Conservation (phyloP, 2,329 filamentous ascomycete species). For the Didymella keratinophila region DNA sequence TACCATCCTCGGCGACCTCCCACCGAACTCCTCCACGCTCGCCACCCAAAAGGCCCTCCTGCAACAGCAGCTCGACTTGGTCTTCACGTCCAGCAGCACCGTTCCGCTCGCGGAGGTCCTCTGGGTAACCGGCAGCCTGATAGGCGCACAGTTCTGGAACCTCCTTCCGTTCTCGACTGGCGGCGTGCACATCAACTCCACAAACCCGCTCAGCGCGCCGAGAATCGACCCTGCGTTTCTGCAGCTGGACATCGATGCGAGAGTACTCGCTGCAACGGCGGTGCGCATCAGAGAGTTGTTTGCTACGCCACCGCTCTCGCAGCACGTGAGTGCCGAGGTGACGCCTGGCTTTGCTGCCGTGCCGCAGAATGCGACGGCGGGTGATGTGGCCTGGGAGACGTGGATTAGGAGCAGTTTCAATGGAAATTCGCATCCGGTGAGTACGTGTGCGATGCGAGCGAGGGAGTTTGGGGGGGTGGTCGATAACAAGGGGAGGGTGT, state of each 20-base stretch:
- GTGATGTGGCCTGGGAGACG: slow-evolving; percentile 27
- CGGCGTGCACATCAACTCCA: slow-evolving; percentile 41
- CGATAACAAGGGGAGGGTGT: slow-evolving; percentile 41
- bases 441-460: slow-evolving; percentile 46
- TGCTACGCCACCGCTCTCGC: slow-evolving; percentile 35
- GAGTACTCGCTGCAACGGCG: slow-evolving; percentile 46
- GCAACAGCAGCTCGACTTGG: slow-evolving; percentile 57
- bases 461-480: slow-evolving; percentile 47
- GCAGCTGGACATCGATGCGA: slow-evolving; percentile 50
- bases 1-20: slow-evolving; percentile 31
- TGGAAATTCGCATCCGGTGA: slow-evolving; percentile 46
- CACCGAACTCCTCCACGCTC: slow-evolving; percentile 29
- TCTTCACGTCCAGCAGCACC: slow-evolving; percentile 51
- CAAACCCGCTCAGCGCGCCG: slow-evolving; percentile 47
- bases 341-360: slow-evolving; percentile 34
- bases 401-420: slow-evolving; percentile 35
- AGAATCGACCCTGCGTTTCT: slow-evolving; percentile 55
- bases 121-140: slow-evolving; percentile 42
- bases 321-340: slow-evolving; percentile 30
- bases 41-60: slow-evolving; percentile 53
- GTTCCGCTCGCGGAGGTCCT: slow-evolving; percentile 60
- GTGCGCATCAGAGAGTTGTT: slow-evolving; percentile 44
- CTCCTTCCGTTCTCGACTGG: slow-evolving; percentile 50
- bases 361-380: slow-evolving; percentile 28
- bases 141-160: slow-evolving; percentile 52